Evolutionary conservation across 2,329 filamentous ascomycete genomes (phyloP).

Genomic region (Aspergillus melleus): DNA sequence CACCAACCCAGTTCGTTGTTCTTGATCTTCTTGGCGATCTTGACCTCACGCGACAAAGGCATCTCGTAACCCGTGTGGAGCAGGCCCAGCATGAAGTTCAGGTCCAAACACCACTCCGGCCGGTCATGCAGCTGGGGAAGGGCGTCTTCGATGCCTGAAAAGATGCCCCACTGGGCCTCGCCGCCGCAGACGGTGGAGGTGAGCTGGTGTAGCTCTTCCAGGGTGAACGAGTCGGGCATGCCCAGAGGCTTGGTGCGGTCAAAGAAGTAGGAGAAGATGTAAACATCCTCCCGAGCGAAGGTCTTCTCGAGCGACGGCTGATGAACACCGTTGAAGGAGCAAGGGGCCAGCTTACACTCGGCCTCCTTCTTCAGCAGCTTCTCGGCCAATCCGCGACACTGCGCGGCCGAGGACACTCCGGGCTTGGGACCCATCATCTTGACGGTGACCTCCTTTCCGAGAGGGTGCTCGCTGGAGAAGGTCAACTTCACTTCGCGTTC

Average conservation of each 20-base stretch:
- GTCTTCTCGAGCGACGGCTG: constrained; percentile 91
- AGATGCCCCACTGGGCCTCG: constrained; percentile 74
- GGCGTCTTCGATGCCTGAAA: constrained; percentile 73
- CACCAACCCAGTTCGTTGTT: constrained; percentile 97
- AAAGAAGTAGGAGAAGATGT: constrained; percentile 97
- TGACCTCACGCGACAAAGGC: constrained; percentile 93
- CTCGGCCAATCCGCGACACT: constrained; percentile 88
- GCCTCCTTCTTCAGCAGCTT: constrained; percentile 86
- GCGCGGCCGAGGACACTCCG: constrained; percentile 64
- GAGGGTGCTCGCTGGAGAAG: constrained; percentile 64
- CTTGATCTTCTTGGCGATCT: constrained; percentile 98
- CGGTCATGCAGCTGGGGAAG: constrained; percentile 76
- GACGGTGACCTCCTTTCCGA: constrained; percentile 66
- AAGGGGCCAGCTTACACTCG: constrained; percentile 80
- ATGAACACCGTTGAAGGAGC: constrained; percentile 96
- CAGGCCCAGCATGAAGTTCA: constrained; percentile 94
- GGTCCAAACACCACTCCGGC: constrained; percentile 88
- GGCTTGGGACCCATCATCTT: constrained; percentile 84
- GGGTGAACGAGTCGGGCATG: constrained; percentile 96
- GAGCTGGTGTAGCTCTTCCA: constrained; percentile 85
- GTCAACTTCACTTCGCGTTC: constrained; percentile 70
- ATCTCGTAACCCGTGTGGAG: constrained; percentile 97
- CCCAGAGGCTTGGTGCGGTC: constrained; percentile 91
- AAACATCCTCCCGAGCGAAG: constrained; percentile 86
- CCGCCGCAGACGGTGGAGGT: constrained; percentile 82